Base-by-base conservation (phyloP, 2,329 filamentous ascomycete genomes). In the Xylariaceae sp. region DNA sequence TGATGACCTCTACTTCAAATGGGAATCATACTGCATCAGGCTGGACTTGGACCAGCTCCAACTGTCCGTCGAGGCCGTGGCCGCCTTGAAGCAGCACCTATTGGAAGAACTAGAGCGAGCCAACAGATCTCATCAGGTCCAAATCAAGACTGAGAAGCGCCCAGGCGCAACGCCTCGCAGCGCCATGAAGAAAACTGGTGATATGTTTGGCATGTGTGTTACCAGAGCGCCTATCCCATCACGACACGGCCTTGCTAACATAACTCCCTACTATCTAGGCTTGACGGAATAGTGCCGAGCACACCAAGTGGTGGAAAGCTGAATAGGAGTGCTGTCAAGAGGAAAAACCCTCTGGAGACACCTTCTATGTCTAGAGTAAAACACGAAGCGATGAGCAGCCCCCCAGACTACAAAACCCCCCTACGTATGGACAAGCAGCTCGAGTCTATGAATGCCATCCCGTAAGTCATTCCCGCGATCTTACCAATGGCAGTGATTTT, bases 11-110 rank as follows among this genome's bases (percentile, higher is more conserved):
- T 97, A 91, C 75, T 97, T 91, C 84, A 97, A 97, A 81, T 99
- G 94, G 94, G 94, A 99, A 74, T 93, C 92, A 0, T 97, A 97
- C 80, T 92, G 89, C 74, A 88, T 99, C 72, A 96, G 93, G 75
- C 92, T 97, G 87, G 90, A 92, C 23, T 78, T 85, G 52, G 90
- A 95, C 58, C 88, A 91, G 59, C 86, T 87, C 62, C 86, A 81
- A 61, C 76, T 90, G 62, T 84, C 88, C 52, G 79, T 95, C 48
- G 83, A 88, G 44, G 88, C 83, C 0, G 83, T 90, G 51, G 83
- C 88, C 49, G 84, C 86, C 57, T 88, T 99, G 72, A 96, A 96
- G 74, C 89, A 91, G 71, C 88, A 90, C 69, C 82, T 97, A 6
- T 91, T 93, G 70, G 92, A 97, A 69, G 81, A 84, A 44, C 77